Conservation (phyloP, 2,329 filamentous ascomycete species). For the Nothomitra cinnamomea region DNA sequence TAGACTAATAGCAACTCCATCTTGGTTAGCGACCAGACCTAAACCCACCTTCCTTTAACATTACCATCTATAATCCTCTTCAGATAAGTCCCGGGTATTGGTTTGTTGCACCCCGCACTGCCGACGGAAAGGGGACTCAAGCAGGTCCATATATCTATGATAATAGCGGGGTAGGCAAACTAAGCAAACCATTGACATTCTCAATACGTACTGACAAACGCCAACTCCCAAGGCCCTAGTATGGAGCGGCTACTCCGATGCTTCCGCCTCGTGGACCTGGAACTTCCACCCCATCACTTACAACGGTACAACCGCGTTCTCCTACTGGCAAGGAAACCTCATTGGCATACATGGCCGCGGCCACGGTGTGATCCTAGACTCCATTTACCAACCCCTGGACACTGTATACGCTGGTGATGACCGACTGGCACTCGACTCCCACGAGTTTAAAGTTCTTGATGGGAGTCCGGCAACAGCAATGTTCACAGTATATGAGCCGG, state of each 20-base stretch:
- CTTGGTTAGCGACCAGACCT: too few relatives aligned
- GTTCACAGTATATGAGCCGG: conserved; percentile 36
- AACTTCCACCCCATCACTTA: conserved; percentile 36
- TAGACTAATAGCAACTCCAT: too few relatives aligned
- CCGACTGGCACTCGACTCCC: conserved; percentile 30
- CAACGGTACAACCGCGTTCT: conserved; percentile 35
- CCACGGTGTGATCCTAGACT: conserved; percentile 34
- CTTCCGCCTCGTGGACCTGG: conserved; percentile 30
- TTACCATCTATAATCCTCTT: too few relatives aligned
- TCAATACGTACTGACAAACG: too few relatives aligned
- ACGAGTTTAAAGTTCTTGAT: conserved; percentile 38
- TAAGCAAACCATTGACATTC: too few relatives aligned
- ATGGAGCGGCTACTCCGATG: conserved; percentile 38
- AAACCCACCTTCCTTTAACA: too few relatives aligned
- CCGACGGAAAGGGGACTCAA: too few relatives aligned
- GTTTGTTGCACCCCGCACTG: too few relatives aligned
- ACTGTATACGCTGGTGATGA: conserved; percentile 35
- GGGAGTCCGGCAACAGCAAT: conserved; percentile 32
- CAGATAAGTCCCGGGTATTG: too few relatives aligned
- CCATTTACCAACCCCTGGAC: conserved; percentile 36
- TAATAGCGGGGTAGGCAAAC: too few relatives aligned
- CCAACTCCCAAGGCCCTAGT: conserved; percentile 25
- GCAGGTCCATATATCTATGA: too few relatives aligned
- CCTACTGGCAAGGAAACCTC: conserved; percentile 36
- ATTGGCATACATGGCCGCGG: conserved; percentile 35